A percentile compares a stretch with the other conserved stretches of the same genome.
Conservation (phyloP, 441 rosid species). For the Croton laevigatus region DNA sequence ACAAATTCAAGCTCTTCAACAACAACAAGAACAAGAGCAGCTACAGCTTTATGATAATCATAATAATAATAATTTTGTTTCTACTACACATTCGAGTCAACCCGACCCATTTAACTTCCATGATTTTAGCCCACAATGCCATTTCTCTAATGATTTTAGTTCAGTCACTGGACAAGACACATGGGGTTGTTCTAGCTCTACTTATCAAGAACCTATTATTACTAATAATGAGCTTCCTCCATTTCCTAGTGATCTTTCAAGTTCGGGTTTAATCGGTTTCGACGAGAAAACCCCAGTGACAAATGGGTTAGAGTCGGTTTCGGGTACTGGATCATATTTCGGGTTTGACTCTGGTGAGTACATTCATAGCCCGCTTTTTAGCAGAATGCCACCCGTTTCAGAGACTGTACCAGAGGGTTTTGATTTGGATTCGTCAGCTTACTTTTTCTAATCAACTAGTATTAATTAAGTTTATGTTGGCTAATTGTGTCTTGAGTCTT, state of each 20-base stretch:
- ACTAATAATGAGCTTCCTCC: constrained; percentile 51
- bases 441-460: constrained; percentile 29
- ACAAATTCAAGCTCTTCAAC: constrained; percentile 14
- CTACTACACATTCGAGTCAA: constrained; percentile 15
- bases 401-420: constrained; percentile 55
- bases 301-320: constrained; percentile 21
- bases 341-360: constrained; percentile 47
- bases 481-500: not conserved
- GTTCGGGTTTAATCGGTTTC: constrained; percentile 25
- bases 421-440: constrained; percentile 51
- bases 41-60: not conserved
- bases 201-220: not conserved
- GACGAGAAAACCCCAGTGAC: constrained; percentile 16
- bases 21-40: not conserved
- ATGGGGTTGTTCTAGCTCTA: constrained; percentile 5
- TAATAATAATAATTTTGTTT: too few relatives aligned
- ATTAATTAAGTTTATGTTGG: not conserved
- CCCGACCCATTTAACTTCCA: constrained; percentile 17
- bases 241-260: constrained; percentile 44
- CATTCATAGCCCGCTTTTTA: constrained; percentile 75
- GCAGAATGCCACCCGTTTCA: constrained; percentile 80
- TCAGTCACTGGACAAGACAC: constrained; percentile 19
- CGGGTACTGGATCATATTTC: constrained; percentile 26
- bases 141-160: constrained; percentile 22
- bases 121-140: constrained; percentile 21